Evolutionary conservation across 176 grass and related monocot species (phyloP).

Genomic region (Aegilops speltoides): DNA sequence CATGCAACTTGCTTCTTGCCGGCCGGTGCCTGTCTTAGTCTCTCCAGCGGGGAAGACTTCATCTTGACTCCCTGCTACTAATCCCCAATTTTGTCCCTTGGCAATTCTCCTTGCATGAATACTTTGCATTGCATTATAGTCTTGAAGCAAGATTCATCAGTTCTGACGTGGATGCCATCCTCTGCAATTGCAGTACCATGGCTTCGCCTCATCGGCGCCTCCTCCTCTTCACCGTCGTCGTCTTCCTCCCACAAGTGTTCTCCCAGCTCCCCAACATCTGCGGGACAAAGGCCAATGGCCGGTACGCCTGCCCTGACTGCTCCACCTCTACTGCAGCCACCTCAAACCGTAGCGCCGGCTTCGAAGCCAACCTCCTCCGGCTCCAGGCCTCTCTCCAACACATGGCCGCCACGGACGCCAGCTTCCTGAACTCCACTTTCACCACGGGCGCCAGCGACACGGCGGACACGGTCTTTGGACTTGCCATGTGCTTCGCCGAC

Average conservation of each 20-base stretch:
- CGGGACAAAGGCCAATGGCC: constrained; percentile 15
- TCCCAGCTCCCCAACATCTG: constrained; percentile 4
- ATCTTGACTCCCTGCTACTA: not conserved
- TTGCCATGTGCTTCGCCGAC: constrained; percentile 25
- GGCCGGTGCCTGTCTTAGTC: not conserved
- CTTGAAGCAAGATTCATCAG: not conserved
- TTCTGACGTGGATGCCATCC: not conserved
- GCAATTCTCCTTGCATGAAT: not conserved
- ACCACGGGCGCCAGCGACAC: not conserved
- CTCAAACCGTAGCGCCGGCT: not conserved
- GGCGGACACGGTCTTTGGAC: constrained; percentile 24
- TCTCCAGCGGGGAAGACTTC: not conserved
- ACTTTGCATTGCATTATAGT: not conserved
- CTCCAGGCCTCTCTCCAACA: constrained; percentile 11
- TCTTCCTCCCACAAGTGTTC: not conserved
- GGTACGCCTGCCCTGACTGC: constrained; percentile 26
- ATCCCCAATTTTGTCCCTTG: not conserved
- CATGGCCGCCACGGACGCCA: not conserved
- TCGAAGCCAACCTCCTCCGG: constrained; percentile 37
- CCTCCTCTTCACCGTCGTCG: not conserved
- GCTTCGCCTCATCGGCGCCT: not conserved
- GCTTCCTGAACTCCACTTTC: constrained; percentile 34
- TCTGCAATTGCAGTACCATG: not conserved
- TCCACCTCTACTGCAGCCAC: constrained; percentile 2
- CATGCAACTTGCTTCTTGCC: not conserved